Evolutionary conservation across 257 asterid genomes (phyloP).

Genomic region (Salvia miltiorrhiza): DNA sequence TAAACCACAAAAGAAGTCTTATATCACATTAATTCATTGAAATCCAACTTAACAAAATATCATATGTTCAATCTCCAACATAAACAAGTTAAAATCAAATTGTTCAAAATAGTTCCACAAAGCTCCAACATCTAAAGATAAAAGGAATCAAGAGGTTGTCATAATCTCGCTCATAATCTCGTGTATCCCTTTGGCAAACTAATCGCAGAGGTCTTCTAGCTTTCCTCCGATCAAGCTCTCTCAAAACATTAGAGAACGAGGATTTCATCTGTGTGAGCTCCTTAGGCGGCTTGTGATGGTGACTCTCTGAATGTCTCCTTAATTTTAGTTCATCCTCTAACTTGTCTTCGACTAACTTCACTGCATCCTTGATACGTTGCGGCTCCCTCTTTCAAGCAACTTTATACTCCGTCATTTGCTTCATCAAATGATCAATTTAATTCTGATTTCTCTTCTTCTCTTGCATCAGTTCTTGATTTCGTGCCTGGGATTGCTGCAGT

Average conservation of each 20-base stretch:
- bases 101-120: too few relatives aligned
- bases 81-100: too few relatives aligned
- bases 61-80: too few relatives aligned
- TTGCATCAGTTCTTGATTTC: conserved; percentile 40
- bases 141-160: too few relatives aligned
- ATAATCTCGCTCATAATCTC: conserved; percentile 64
- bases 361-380: conserved; percentile 31
- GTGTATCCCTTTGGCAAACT: conserved; percentile 78
- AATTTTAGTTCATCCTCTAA: conserved; percentile 52
- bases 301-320: conserved; percentile 56
- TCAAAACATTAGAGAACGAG: conserved; percentile 39
- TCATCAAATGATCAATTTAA: conserved; percentile 42
- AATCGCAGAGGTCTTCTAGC: conserved; percentile 85
- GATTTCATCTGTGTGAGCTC: conserved; percentile 55
- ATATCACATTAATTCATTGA: too few relatives aligned
- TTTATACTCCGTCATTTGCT: conserved; percentile 40
- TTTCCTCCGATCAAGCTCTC: conserved; percentile 52
- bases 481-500: conserved; percentile 48
- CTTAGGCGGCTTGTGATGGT: conserved; percentile 43
- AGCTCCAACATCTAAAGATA: too few relatives aligned
- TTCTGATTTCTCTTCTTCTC: conserved; percentile 53
- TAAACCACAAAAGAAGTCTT: too few relatives aligned
- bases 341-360: conserved; percentile 40
- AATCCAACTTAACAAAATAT: too few relatives aligned
- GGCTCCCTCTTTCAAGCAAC: conserved; percentile 38